These are phyloP conservation scores for Dipodascus albidus DNA, from an alignment of 805 yeast genomes.

Conservation along the genomic window DNA sequence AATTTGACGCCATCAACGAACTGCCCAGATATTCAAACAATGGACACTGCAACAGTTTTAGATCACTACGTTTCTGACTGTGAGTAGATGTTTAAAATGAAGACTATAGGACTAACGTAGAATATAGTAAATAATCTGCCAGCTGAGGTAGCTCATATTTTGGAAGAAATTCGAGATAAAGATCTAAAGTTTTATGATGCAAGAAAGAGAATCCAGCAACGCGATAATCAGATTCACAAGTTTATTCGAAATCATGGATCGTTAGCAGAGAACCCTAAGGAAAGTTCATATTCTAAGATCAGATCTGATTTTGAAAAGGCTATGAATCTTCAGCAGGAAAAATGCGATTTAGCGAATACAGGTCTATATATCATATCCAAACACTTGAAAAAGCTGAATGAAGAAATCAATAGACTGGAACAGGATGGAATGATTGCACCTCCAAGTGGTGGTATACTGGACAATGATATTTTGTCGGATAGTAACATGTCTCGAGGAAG, in stretches of 20 bases:
- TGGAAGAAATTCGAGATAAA: constrained; percentile 64
- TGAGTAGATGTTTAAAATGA: constrained; percentile 8
- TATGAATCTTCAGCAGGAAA: constrained; percentile 58
- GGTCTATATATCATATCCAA: constrained; percentile 67
- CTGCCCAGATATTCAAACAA: too few species aligned
- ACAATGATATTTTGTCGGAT: constrained; percentile 2
- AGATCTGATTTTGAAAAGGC: constrained; percentile 54
- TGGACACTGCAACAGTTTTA: constrained; percentile 85
- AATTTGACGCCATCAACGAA: too few species aligned
- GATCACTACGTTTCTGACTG: constrained; percentile 49
- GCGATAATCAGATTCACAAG: constrained; percentile 75
- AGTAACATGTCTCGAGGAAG: not conserved
- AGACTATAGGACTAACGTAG: not conserved
- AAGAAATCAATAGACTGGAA: constrained; percentile 65
- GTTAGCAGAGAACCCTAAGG: constrained; percentile 69
- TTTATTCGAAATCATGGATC: constrained; percentile 78
- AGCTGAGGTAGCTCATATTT: constrained; percentile 67
- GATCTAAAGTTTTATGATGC: constrained; percentile 58
- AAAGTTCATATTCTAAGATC: constrained; percentile 53
- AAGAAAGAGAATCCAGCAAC: constrained; percentile 51
- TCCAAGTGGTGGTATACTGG: constrained; percentile 9
- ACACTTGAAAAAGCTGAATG: constrained; percentile 61
- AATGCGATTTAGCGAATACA: constrained; percentile 69
- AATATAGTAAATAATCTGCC: constrained; percentile 61
- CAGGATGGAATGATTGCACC: constrained; percentile 65